Percentiles rank a stretch among this genome's conserved stretches.
These are phyloP conservation scores for Linum tenue DNA, from an alignment of 345 rosid genomes.

Conservation along the genomic window DNA sequence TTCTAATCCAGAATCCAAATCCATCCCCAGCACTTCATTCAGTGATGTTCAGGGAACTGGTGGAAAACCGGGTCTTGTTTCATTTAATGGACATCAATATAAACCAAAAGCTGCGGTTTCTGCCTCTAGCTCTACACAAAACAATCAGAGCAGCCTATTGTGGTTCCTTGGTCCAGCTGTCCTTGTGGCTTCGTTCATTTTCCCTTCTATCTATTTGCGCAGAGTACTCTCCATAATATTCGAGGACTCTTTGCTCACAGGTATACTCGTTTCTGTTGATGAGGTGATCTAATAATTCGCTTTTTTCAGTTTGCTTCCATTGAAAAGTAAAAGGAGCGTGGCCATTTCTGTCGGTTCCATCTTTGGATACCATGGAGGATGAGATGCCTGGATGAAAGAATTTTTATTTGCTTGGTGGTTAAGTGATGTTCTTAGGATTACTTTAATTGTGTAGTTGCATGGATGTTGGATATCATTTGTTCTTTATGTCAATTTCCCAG, in stretches of 20 bases:
- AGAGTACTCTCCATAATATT: conserved; percentile 65
- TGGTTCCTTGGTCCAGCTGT: conserved; percentile 88
- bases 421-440: too few relatives aligned
- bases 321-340: not conserved
- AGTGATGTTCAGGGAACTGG: conserved; percentile 35
- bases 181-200: conserved; percentile 81
- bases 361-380: not conserved
- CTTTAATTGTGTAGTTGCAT: too few relatives aligned
- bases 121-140: conserved; percentile 21
- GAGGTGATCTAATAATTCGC: conserved; percentile 1
- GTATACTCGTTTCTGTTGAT: conserved; percentile 20
- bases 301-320: not conserved
- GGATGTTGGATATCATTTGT: too few relatives aligned
- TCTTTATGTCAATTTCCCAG: too few relatives aligned
- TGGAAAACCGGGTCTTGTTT: conserved; percentile 75
- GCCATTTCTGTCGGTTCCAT: not conserved
- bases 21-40: conserved; percentile 27
- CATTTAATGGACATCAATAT: conserved; percentile 55
- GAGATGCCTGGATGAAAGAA: not conserved
- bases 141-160: conserved; percentile 39
- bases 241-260: conserved; percentile 93
- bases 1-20: conserved; percentile 27
- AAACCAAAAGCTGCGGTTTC: conserved; percentile 29
- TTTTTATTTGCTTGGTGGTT: too few relatives aligned
- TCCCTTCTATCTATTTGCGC: conserved; percentile 80